phyloP scores from a whole-genome alignment of 1,284 basidiomycete species.

The Rhodotorula sp. region DNA sequence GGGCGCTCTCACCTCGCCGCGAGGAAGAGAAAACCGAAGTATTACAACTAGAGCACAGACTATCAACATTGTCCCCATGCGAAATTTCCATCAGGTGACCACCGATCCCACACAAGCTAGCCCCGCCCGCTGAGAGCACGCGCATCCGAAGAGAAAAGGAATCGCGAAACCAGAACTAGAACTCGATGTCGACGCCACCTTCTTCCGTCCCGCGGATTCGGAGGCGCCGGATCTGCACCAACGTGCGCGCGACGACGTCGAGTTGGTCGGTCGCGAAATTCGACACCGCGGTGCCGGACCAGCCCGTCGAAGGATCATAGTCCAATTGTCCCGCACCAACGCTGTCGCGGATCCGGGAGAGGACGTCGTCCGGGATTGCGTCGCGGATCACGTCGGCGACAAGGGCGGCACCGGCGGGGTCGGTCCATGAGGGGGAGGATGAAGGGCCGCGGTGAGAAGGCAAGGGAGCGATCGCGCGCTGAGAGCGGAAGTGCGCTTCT shows the following conservation, averaged over 20 bases:
- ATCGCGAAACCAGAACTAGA: neutral
- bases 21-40: too few species aligned
- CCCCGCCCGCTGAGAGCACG: too few species aligned
- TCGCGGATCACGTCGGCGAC: neutral
- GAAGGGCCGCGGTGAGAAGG: neutral
- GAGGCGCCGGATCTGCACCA: neutral
- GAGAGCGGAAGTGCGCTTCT: slow-evolving; percentile 10
- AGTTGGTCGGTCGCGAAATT: neutral
- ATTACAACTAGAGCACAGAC: too few species aligned
- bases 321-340: neutral
- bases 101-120: too few species aligned
- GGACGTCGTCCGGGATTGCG: neutral
- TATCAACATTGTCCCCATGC: too few species aligned
- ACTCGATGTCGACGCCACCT: neutral
- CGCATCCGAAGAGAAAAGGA: too few species aligned
- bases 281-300: neutral
- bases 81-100: too few species aligned
- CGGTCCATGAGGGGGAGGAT: too few species aligned
- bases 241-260: neutral
- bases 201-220: neutral
- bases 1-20: too few species aligned
- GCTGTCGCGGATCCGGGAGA: neutral
- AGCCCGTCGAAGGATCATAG: neutral
- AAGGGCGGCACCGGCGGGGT: too few species aligned
- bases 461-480: slow-evolving; percentile 11